Conservation (phyloP, 345 rosid species). For the Orychophragmus violaceus region DNA sequence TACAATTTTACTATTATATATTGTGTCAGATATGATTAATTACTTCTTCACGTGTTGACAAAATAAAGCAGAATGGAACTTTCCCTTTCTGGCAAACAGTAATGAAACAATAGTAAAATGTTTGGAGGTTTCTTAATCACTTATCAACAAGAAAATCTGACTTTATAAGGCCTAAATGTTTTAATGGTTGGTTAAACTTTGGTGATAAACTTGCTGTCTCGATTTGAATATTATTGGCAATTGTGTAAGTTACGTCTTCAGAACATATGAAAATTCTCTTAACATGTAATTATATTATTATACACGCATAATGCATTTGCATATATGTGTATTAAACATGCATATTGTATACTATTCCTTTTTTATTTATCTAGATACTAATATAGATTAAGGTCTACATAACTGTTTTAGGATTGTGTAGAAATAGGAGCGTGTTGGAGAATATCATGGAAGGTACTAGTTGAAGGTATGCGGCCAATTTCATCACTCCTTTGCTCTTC, state of each 20-base stretch:
- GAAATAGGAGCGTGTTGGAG: conserved; percentile 12
- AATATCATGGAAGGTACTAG: conserved; percentile 22
- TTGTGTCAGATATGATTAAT: background rate
- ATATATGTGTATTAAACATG: conserved; percentile 12
- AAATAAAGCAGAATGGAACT: background rate
- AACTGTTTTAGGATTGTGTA: conserved; percentile 17
- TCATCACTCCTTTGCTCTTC: conserved; percentile 1
- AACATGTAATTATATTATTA: conserved; percentile 16
- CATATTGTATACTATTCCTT: background rate
- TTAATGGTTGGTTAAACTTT: background rate
- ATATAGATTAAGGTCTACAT: background rate
- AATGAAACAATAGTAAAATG: background rate
- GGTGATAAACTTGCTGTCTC: background rate
- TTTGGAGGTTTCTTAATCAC: background rate
- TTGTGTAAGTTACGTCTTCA: background rate
- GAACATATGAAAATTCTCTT: background rate
- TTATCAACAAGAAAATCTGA: background rate
- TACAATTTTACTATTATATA: background rate
- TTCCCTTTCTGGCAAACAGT: too few relatives aligned
- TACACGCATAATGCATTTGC: conserved; percentile 9
- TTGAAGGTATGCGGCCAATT: background rate
- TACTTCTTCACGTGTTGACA: background rate
- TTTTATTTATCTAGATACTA: background rate
- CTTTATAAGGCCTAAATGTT: background rate
- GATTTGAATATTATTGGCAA: background rate